phyloP scores from a whole-genome alignment of 2,329 filamentous ascomycete genomes.

The Nigrospora sphaerica region DNA sequence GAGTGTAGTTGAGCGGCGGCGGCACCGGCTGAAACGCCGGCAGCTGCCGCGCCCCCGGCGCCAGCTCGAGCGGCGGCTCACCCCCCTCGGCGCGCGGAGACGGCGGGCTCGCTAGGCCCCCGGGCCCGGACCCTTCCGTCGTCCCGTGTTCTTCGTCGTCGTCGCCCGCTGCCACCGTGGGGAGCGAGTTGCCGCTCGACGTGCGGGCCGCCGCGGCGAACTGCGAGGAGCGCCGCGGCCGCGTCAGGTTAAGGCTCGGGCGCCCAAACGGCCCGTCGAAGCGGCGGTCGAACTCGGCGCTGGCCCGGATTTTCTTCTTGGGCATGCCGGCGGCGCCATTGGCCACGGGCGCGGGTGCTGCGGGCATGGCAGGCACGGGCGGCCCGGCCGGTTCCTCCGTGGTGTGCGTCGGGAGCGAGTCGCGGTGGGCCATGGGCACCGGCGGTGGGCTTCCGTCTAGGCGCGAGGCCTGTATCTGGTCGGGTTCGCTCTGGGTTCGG shows the following conservation, averaged over 20 bases:
- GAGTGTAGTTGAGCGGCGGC: slow-evolving; percentile 9
- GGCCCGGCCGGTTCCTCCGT: too few species aligned
- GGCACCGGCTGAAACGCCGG: slow-evolving; percentile 4
- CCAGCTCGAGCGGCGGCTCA: too few species aligned
- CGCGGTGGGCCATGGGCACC: neutral
- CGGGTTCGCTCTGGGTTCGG: neutral
- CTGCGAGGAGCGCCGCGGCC: slow-evolving; percentile 6
- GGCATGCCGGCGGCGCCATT: neutral
- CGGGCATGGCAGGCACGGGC: neutral
- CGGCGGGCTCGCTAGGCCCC: too few species aligned
- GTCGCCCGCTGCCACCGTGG: too few species aligned
- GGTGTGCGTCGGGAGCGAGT: too few species aligned
- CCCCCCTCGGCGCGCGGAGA: too few species aligned
- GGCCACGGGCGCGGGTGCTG: neutral
- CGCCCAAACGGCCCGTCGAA: slow-evolving; percentile 17
- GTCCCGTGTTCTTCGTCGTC: too few species aligned
- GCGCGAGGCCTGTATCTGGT: neutral
- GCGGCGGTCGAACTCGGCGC: slow-evolving; percentile 15
- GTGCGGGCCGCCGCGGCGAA: neutral
- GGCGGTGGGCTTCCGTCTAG: neutral
- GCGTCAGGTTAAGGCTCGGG: slow-evolving; percentile 13
- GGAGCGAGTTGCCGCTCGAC: neutral
- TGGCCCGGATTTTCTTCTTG: slow-evolving; percentile 8
- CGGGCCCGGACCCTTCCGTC: too few species aligned
- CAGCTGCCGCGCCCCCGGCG: neutral